Evolutionary conservation across 106 monocot species (phyloP).

Genomic region (Acorus gramineus): DNA sequence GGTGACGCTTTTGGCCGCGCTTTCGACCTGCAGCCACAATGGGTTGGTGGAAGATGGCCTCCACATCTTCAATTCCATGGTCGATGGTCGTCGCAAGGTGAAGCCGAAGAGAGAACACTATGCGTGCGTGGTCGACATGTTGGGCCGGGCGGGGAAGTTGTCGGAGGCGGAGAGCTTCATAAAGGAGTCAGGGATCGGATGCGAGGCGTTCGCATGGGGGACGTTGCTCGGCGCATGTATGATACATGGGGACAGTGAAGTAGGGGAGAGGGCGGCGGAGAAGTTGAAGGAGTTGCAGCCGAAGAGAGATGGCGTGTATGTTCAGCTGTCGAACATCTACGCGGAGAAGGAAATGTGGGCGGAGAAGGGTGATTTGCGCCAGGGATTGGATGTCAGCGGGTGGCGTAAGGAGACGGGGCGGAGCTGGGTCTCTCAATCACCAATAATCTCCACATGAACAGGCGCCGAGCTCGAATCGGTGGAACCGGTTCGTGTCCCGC

Average conservation of each 20-base stretch:
- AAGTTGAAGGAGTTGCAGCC: slow-evolving; percentile 46
- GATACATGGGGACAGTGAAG: slow-evolving; percentile 50
- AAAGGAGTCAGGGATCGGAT: slow-evolving; percentile 27
- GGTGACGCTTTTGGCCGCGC: slow-evolving; percentile 39
- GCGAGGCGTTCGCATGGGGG: slow-evolving; percentile 55
- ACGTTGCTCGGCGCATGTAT: slow-evolving; percentile 55
- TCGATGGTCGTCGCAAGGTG: slow-evolving; percentile 9
- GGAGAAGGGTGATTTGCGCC: slow-evolving; percentile 39
- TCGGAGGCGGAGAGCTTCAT: slow-evolving; percentile 61
- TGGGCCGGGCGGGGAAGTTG: slow-evolving; percentile 62
- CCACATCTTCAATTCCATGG: slow-evolving; percentile 43
- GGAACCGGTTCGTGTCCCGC: slow-evolving; percentile 65
- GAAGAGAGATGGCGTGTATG: slow-evolving; percentile 34
- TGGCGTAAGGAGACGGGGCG: slow-evolving; percentile 33
- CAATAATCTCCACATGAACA: slow-evolving; percentile 81
- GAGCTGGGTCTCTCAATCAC: slow-evolving; percentile 39
- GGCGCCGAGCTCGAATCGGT: slow-evolving; percentile 46
- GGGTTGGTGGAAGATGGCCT: slow-evolving; percentile 62
- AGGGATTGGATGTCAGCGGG: slow-evolving; percentile 33
- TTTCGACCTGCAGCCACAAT: slow-evolving; percentile 61
- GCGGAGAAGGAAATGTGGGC: slow-evolving; percentile 51
- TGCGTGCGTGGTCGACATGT: slow-evolving; percentile 54
- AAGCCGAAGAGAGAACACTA: slow-evolving; percentile 59
- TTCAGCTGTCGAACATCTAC: slow-evolving; percentile 60
- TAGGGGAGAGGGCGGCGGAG: slow-evolving; percentile 49